Percentiles rank a stretch among this genome's conserved stretches.
Evolutionary conservation across 192 early-diverging fungal species (phyloP).

Genomic region (Linnemannia schmuckeri): DNA sequence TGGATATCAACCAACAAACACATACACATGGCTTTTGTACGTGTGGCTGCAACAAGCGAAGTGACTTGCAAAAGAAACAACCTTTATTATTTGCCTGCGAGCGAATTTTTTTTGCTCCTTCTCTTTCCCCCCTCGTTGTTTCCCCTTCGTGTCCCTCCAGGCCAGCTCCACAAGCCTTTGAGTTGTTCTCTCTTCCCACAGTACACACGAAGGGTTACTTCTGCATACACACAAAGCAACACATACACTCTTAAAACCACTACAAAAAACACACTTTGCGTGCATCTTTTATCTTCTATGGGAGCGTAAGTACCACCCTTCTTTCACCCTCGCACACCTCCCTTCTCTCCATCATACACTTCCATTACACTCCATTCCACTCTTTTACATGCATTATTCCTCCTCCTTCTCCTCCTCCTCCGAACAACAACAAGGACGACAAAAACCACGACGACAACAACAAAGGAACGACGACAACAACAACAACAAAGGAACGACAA

Average conservation of each 20-base stretch:
- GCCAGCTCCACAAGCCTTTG: background rate
- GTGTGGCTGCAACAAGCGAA: background rate
- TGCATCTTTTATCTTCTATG: slow-evolving; percentile 10
- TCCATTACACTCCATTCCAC: background rate
- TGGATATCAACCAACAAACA: too few relatives aligned
- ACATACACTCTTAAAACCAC: background rate
- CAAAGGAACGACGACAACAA: background rate
- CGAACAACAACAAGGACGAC: background rate
- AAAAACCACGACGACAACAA: background rate
- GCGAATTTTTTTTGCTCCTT: background rate
- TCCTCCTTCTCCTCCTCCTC: background rate
- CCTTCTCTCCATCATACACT: background rate
- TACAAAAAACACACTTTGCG: background rate
- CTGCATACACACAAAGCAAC: background rate
- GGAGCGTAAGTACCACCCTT: slow-evolving; percentile 29
- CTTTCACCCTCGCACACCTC: background rate
- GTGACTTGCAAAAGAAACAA: background rate
- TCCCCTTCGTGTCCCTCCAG: slow-evolving; percentile 29
- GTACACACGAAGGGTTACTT: slow-evolving; percentile 10
- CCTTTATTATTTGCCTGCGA: background rate
- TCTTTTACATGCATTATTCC: background rate
- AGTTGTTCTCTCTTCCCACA: background rate
- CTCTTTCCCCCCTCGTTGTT: slow-evolving; percentile 18
- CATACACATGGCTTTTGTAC: background rate
- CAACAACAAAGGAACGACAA: background rate